Percentiles rank a stretch among this genome's conserved stretches.
These are phyloP conservation scores for Podaxis rugospora DNA, from an alignment of 768 basidiomycete genomes.

Conservation along the genomic window DNA sequence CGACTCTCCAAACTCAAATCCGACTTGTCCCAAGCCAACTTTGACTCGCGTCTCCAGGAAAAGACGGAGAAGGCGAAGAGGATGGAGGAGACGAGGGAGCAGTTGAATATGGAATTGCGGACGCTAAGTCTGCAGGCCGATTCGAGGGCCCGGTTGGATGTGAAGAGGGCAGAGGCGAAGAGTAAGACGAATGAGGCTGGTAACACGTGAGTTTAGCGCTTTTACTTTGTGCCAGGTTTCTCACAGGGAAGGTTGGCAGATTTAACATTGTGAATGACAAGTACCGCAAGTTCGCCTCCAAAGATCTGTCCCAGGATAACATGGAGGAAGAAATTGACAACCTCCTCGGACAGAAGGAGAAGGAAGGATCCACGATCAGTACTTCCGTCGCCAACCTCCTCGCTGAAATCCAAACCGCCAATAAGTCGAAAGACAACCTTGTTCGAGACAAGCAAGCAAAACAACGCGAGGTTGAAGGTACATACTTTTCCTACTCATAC, in stretches of 20 bases:
- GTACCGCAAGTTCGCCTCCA: conserved; percentile 62
- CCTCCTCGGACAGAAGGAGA: conserved; percentile 54
- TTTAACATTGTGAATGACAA: conserved; percentile 56
- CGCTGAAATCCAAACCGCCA: conserved; percentile 37
- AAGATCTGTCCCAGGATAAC: conserved; percentile 51
- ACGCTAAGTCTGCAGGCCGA: conserved; percentile 76
- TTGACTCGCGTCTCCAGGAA: conserved; percentile 59
- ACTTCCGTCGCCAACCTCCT: conserved; percentile 9
- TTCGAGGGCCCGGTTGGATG: conserved; percentile 68
- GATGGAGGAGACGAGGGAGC: conserved; percentile 68
- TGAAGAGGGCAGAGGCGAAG: conserved; percentile 67
- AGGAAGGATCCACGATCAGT: conserved; percentile 48
- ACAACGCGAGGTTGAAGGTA: conserved; percentile 9
- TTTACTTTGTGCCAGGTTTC: background rate
- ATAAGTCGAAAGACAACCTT: conserved; percentile 27
- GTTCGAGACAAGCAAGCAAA: conserved; percentile 6
- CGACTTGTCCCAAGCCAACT: conserved; percentile 56
- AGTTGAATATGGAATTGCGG: conserved; percentile 65
- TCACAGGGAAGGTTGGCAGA: conserved; percentile 31
- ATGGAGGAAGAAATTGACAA: conserved; percentile 75
- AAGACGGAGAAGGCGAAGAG: conserved; percentile 46
- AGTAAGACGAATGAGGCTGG: conserved; percentile 62
- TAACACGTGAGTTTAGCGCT: conserved; percentile 49
- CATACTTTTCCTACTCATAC: background rate
- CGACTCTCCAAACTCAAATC: conserved; percentile 56